A percentile compares a stretch with the other conserved stretches of the same genome.
Evolutionary conservation across 176 grass and related monocot species (phyloP).

Genomic region (Cenchrus americanus): DNA sequence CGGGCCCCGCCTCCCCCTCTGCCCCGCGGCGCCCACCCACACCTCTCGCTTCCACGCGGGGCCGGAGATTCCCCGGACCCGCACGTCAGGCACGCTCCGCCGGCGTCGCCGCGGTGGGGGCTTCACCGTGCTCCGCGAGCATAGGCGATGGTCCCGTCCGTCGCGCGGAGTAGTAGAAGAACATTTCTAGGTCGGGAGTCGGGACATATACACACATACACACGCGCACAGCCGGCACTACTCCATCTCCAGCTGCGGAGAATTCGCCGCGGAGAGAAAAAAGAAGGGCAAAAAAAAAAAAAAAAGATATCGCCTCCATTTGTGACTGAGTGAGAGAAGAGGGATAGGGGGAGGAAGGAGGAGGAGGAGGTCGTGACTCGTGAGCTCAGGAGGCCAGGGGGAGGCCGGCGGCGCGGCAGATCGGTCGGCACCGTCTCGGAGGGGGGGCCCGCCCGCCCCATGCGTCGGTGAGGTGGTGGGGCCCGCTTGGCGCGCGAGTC

Average conservation of each 20-base stretch:
- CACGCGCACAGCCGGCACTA: slow-evolving; percentile 2
- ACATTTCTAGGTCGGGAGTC: slow-evolving; percentile 33
- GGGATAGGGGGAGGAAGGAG: not conserved
- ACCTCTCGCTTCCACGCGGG: not conserved
- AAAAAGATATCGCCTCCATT: slow-evolving; percentile 11
- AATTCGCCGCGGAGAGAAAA: not conserved
- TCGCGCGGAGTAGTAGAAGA: slow-evolving; percentile 35
- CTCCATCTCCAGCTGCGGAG: not conserved
- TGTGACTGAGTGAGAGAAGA: not conserved
- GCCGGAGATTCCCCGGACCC: accelerated
- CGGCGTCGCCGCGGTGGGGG: not conserved
- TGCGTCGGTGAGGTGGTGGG: slow-evolving; percentile 46
- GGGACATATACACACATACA: slow-evolving; percentile 30
- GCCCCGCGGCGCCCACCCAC: accelerated
- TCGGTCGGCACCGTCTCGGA: not conserved
- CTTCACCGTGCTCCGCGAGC: not conserved
- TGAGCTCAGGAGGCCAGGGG: not conserved
- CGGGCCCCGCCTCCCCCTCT: not conserved
- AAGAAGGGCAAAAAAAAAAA: not conserved
- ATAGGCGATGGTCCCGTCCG: slow-evolving; percentile 19
- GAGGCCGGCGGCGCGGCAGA: slow-evolving; percentile 29
- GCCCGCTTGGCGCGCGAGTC: slow-evolving; percentile 24
- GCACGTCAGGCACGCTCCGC: not conserved
- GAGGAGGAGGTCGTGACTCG: not conserved
- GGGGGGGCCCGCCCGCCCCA: slow-evolving; percentile 25